These are phyloP conservation scores for Pseudonitzschia pungens DNA, from an alignment of 108 stramenopile genomes.

Conservation along the genomic window DNA sequence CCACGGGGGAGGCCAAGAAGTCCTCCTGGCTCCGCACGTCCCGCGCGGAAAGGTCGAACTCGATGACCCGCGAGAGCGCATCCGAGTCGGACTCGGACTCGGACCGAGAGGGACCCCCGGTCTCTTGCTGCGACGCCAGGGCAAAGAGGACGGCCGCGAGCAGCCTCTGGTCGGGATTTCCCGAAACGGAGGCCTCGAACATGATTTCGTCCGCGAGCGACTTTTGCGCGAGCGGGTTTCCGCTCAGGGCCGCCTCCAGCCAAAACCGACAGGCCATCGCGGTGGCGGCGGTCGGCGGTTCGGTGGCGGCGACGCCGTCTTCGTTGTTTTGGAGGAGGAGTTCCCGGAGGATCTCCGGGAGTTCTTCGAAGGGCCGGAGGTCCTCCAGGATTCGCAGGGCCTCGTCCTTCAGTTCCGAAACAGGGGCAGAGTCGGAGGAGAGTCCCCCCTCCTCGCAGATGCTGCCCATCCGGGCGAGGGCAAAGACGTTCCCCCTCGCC, in stretches of 20 bases:
- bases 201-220: conserved; percentile 63
- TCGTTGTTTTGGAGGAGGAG: neutral
- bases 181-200: conserved; percentile 21
- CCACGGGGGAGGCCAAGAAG: conserved; percentile 45
- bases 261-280: conserved; percentile 49
- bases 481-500: conserved; percentile 53
- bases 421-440: too few species aligned
- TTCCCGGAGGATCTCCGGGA: conserved; percentile 13
- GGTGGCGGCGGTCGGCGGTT: neutral
- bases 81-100: too few species aligned
- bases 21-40: conserved; percentile 42
- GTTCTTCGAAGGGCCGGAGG: conserved; percentile 9
- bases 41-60: conserved; percentile 35
- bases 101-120: conserved; percentile 43
- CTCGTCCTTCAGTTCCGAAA: conserved; percentile 9
- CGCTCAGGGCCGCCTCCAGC: conserved; percentile 53
- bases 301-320: too few species aligned
- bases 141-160: conserved; percentile 53
- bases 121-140: conserved; percentile 54
- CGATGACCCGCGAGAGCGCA: conserved; percentile 45
- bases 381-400: conserved; percentile 19
- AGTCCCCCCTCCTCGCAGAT: conserved; percentile 46
- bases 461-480: conserved; percentile 55
- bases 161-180: conserved; percentile 29
- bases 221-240: conserved; percentile 58